Percentiles rank a stretch among this genome's conserved stretches.
phyloP scores from a whole-genome alignment of 169 alveolate genomes.

The Plasmodium gaboni region DNA sequence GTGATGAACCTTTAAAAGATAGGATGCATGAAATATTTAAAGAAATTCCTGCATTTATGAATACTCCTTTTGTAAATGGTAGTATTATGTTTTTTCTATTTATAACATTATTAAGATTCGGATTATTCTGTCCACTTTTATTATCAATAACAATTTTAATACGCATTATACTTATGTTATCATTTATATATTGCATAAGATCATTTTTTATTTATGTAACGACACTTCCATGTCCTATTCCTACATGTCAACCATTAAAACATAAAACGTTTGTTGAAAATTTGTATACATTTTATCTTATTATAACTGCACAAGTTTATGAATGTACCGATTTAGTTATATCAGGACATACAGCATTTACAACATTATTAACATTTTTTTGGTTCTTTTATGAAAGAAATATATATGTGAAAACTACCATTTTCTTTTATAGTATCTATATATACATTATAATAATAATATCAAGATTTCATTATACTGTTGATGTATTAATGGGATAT shows the following conservation, averaged over 20 bases:
- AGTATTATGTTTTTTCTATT: constrained; percentile 40
- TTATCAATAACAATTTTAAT: constrained; percentile 70
- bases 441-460: constrained; percentile 74
- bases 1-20: constrained; percentile 78
- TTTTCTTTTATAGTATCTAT: constrained; percentile 36
- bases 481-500: constrained; percentile 85
- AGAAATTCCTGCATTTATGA: constrained; percentile 37
- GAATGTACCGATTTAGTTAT: constrained; percentile 85
- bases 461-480: constrained; percentile 83
- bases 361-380: constrained; percentile 74
- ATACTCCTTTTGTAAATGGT: constrained; percentile 41
- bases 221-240: constrained; percentile 80
- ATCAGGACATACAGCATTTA: constrained; percentile 85
- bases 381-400: constrained; percentile 70
- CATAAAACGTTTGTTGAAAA: constrained; percentile 33
- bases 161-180: constrained; percentile 70
- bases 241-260: constrained; percentile 77
- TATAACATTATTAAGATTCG: constrained; percentile 58
- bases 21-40: constrained; percentile 77
- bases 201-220: constrained; percentile 81
- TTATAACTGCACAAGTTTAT: constrained; percentile 73
- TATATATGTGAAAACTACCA: constrained; percentile 26
- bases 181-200: constrained; percentile 77
- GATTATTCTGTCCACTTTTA: constrained; percentile 78
- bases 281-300: constrained; percentile 43